Evolutionary conservation across 2,329 filamentous ascomycete species (phyloP), one percentile per base, ranked within the genome.

Genomic region (Apiospora malaysiana): DNA sequence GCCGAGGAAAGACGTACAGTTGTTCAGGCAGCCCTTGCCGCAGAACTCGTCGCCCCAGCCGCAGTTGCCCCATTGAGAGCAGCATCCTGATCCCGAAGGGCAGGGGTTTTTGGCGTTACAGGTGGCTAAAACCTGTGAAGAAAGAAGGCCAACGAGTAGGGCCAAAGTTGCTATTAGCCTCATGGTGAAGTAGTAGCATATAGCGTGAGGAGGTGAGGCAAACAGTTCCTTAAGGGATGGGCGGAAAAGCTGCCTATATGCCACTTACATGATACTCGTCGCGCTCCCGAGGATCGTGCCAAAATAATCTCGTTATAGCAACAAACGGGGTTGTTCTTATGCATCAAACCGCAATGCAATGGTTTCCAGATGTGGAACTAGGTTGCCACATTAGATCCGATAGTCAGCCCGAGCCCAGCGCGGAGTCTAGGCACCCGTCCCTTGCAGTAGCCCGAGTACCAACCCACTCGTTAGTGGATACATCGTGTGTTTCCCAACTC

Each of bases 11-110:
- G 43, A 46, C 43, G 12, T 46, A 46, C 49, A 59, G 16, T 7
- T 59, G 49, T 59, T 59, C 6, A 59, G 23, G 49, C 49, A 59
- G 27, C 49, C 49, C 23, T 25, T 59, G 49, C 21, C 49, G n/a
- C 49, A 59, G 49, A 59, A 59, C 2, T 59, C 49, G n/a, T 59
- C 9, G 49, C 49, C 49, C 49, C 49, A 59, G 14, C 49, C 49
- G 49, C 49, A 59, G 49, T 25, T 59, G 49, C 49, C 49, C 49
- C 49, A 59, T 59, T 59, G 49, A 9, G 49, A 59, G 16, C 49
- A 59, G 21, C 27, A 59, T 25, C 49, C 49, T 27, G 49, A 25
- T 25, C 49, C 49, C 23, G 49, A 7, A 21, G 49, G 49, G 14
- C 49, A 59, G 49, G 49, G 27, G 7, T 21, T 59, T 6, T 32